A percentile compares a stretch with the other conserved stretches of the same genome.
Conservation (phyloP, 2,329 filamentous ascomycete genomes). For the Magnaporthiopsis poae region DNA sequence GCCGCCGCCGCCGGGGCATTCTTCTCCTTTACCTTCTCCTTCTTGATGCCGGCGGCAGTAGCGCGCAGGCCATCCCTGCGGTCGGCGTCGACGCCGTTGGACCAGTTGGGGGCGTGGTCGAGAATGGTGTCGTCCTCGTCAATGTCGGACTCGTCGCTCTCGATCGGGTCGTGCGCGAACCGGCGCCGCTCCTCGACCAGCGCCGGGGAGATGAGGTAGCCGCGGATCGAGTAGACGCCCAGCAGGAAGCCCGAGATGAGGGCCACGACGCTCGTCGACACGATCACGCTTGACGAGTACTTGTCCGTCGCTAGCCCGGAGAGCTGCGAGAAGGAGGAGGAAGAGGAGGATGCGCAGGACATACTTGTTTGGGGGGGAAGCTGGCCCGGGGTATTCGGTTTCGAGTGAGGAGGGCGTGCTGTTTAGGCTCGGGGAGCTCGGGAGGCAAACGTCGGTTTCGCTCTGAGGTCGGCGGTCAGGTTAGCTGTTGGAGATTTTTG, state of each 20-base stretch:
- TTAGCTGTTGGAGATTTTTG: background rate
- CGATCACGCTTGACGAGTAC: slow-evolving; percentile 36
- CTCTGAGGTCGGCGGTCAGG: background rate
- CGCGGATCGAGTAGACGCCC: slow-evolving; percentile 60
- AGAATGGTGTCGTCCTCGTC: slow-evolving; percentile 55
- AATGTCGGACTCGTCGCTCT: slow-evolving; percentile 60
- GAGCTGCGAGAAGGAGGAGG: background rate
- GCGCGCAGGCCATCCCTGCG: slow-evolving; percentile 43
- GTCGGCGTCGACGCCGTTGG: slow-evolving; percentile 52
- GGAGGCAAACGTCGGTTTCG: too few relatives aligned
- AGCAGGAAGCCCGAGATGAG: slow-evolving; percentile 72
- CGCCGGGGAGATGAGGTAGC: slow-evolving; percentile 48
- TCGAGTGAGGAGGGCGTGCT: background rate
- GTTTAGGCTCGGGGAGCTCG: background rate
- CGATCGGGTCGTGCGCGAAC: slow-evolving; percentile 49
- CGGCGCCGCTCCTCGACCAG: slow-evolving; percentile 47
- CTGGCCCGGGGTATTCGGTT: background rate
- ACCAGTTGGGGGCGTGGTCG: slow-evolving; percentile 60
- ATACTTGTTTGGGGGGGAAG: background rate
- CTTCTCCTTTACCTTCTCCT: slow-evolving; percentile 22
- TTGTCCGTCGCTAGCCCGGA: background rate
- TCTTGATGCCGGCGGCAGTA: slow-evolving; percentile 12
- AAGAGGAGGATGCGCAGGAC: background rate
- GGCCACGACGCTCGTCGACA: slow-evolving; percentile 64
- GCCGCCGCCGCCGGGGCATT: slow-evolving; percentile 16